phyloP scores from a whole-genome alignment of 2,329 filamentous ascomycete genomes.

The Leptographium galeiforme region DNA sequence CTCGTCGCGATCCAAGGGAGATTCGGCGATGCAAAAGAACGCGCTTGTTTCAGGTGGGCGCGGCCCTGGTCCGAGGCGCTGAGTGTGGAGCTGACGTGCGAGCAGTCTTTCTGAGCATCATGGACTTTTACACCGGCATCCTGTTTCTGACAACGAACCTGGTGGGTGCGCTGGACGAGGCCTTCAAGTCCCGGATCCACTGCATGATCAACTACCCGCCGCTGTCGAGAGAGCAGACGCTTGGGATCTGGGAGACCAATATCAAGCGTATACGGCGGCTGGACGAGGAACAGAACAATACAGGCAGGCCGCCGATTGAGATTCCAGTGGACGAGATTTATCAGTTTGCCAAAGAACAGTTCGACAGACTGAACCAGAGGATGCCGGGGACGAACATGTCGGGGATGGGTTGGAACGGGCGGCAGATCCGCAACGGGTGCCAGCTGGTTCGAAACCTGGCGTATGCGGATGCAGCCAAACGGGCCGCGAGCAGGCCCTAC shows the following conservation, averaged over 20 bases:
- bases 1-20: slow-evolving; percentile 8
- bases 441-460: slow-evolving; percentile 11
- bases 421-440: slow-evolving; percentile 27
- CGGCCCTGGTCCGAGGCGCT: no score
- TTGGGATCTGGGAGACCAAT: slow-evolving; percentile 11
- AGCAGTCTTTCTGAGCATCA: slow-evolving; percentile 29
- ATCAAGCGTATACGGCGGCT: slow-evolving; percentile 6
- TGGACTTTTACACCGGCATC: slow-evolving; percentile 35
- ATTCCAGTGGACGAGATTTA: slow-evolving; percentile 1
- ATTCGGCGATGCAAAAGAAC: slow-evolving; percentile 16
- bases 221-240: slow-evolving; percentile 7
- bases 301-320: not conserved
- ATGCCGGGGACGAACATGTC: not conserved
- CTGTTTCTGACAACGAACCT: slow-evolving; percentile 38
- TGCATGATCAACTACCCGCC: slow-evolving; percentile 26
- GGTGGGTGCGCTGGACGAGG: slow-evolving; percentile 33
- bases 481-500: not conserved
- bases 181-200: slow-evolving; percentile 36
- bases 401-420: slow-evolving; percentile 11
- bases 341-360: slow-evolving; percentile 5
- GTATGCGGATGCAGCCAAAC: slow-evolving; percentile 2
- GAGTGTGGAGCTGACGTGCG: not conserved
- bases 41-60: slow-evolving; percentile 18
- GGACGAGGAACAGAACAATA: slow-evolving; percentile 4
- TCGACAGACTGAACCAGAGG: not conserved